These are phyloP conservation scores for Phoenix roebelenii DNA, from an alignment of 176 grass and related monocot species.

Conservation along the genomic window DNA sequence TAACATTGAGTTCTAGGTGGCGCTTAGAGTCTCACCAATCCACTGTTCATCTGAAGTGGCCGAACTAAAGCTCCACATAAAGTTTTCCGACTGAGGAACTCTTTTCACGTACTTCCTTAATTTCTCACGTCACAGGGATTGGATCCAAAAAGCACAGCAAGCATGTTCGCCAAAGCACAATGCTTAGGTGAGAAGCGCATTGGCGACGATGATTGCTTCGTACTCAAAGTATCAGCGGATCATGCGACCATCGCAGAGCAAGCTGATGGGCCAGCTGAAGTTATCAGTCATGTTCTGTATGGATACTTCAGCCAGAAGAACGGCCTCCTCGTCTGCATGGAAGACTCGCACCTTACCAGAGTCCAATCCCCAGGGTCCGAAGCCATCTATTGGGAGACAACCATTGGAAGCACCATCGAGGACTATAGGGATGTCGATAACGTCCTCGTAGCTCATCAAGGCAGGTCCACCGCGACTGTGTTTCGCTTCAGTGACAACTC, in stretches of 20 bases:
- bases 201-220: slow-evolving; percentile 37
- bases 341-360: slow-evolving; percentile 33
- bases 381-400: slow-evolving; percentile 42
- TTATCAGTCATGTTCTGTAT: slow-evolving; percentile 31
- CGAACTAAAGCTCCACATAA: no score
- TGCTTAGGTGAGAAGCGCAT: slow-evolving; percentile 37
- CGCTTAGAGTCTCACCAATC: no score
- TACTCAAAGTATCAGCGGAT: slow-evolving; percentile 25
- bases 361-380: slow-evolving; percentile 24
- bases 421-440: slow-evolving; percentile 25
- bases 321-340: slow-evolving; percentile 31
- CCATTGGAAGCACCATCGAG: slow-evolving; percentile 23
- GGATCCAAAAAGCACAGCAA: slow-evolving; percentile 32
- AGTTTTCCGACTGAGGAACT: no score
- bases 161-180: slow-evolving; percentile 27
- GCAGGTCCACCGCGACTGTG: slow-evolving; percentile 13
- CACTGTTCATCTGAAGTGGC: no score
- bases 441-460: slow-evolving; percentile 26
- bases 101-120: background rate
- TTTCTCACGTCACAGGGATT: slow-evolving; percentile 23
- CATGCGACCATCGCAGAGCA: slow-evolving; percentile 15
- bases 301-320: slow-evolving; percentile 44
- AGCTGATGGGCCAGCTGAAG: slow-evolving; percentile 26
- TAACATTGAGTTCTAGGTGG: no score
- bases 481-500: no score